phyloP scores from a whole-genome alignment of 2,329 filamentous ascomycete genomes.

The Fusarium sp. region DNA sequence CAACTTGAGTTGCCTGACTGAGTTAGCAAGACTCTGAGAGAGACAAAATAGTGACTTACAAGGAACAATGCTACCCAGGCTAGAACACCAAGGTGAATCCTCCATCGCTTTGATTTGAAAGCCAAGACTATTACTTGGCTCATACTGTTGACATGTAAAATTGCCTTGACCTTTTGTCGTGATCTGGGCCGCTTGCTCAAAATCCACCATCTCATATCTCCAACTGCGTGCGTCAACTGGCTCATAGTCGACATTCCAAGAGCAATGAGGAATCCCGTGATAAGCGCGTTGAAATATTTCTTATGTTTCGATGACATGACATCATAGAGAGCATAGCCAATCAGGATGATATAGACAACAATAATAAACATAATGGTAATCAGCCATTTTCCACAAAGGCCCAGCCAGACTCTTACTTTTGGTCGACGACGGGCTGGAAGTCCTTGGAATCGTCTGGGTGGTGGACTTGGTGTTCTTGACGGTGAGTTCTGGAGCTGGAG shows the following conservation, averaged over 20 bases:
- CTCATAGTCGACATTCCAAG: conserved; percentile 57
- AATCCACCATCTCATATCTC: conserved; percentile 59
- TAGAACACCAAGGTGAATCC: conserved; percentile 19
- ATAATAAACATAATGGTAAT: conserved; percentile 11
- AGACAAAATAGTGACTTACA: not conserved
- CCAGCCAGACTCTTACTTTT: conserved; percentile 5
- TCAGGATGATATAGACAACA: conserved; percentile 7
- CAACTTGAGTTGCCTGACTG: conserved; percentile 54
- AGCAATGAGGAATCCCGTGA: conserved; percentile 56
- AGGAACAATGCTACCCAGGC: conserved; percentile 26
- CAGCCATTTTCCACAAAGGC: conserved; percentile 17
- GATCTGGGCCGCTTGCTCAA: conserved; percentile 52
- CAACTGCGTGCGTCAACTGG: conserved; percentile 55
- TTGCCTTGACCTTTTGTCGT: conserved; percentile 44
- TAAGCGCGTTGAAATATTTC: conserved; percentile 55
- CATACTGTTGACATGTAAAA: conserved; percentile 29
- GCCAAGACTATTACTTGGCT: conserved; percentile 24
- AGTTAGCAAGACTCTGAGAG: not conserved
- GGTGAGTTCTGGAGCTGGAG: not conserved
- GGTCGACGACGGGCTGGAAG: conserved; percentile 2
- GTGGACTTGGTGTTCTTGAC: not conserved
- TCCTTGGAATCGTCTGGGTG: not conserved
- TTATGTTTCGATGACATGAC: conserved; percentile 46
- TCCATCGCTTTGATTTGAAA: conserved; percentile 19
- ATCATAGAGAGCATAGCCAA: conserved; percentile 2